Percentiles rank a stretch among this genome's conserved stretches.
Evolutionary conservation across 345 rosid species (phyloP).

Genomic region (Anacardium occidentale): DNA sequence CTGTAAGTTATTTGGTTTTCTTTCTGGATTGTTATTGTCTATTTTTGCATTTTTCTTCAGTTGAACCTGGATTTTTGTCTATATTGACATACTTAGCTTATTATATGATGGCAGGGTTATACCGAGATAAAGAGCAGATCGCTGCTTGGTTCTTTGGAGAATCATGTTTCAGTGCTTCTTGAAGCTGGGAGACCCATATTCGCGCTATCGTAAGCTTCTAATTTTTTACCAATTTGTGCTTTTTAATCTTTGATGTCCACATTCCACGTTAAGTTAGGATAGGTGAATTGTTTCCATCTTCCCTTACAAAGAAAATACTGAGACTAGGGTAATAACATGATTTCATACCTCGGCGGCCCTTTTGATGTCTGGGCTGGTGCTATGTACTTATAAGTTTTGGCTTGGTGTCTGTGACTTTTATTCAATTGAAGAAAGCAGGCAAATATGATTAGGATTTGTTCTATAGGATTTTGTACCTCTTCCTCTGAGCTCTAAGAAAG

Average conservation of each 20-base stretch:
- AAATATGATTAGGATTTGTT: background rate
- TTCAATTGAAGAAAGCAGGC: background rate
- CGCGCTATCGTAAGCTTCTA: slow-evolving; percentile 64
- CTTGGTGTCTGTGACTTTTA: background rate
- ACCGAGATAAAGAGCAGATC: slow-evolving; percentile 91
- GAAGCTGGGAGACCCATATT: slow-evolving; percentile 71
- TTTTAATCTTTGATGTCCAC: background rate
- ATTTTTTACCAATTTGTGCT: background rate
- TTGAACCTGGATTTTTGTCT: background rate
- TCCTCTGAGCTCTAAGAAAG: too few relatives aligned
- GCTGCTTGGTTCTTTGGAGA: slow-evolving; percentile 81
- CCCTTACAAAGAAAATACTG: background rate
- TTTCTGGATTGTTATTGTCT: background rate
- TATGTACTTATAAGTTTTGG: background rate
- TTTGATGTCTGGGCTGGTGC: background rate
- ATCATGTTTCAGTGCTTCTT: slow-evolving; percentile 72
- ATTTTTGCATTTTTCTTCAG: background rate
- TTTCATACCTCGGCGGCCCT: background rate
- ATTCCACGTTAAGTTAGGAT: background rate
- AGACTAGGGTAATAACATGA: background rate
- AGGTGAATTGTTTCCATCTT: background rate
- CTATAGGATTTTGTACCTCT: too few relatives aligned
- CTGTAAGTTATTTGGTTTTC: slow-evolving; percentile 45
- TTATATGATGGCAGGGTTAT: slow-evolving; percentile 59
- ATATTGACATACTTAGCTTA: background rate